Base-by-base conservation (phyloP, 345 rosid genomes). In the Turnera subulata region DNA sequence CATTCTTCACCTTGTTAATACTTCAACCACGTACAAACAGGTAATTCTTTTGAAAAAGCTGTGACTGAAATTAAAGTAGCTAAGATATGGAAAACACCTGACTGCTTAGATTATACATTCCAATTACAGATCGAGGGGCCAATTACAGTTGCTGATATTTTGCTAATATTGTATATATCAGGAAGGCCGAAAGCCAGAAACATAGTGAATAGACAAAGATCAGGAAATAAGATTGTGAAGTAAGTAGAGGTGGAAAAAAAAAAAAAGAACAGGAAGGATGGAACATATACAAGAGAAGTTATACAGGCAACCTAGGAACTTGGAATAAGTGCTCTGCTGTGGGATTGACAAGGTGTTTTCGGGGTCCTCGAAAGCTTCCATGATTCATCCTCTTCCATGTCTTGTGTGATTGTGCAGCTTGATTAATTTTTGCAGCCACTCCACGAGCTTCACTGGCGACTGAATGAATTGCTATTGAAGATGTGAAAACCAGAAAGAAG, bases 361-460 rank as follows among this genome's bases (percentile, higher is more conserved):
- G 50, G 32, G 70, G 73, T n/a, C 79, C 77, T 1, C 81, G 75
- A 46, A 59, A 45, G 68, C 81, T 68, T 39, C 79, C 79, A 33
- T 76, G 84, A 56, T 76, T 71, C 47, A 72, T 48, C 58, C 73
- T 58, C 47, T 46, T 54, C 74, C 50, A 49, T 23, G 20, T 47
- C 50, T 5, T 20, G 6, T 43, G 63, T 18, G 56, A 12, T 18
- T 47, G 5, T 38, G 24, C 39, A 17, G 6, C 57, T 14, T 43
- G 60, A 25, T n/a, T n/a, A n/a, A 17, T 35, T 37, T 14, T 52
- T 14, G 35, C 35, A 29, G 35, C 35, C 5, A 29, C 46, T 55
- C 1, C 35, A 44, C 37, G 39, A 43, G 39, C 73, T 23, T 33
- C 56, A 17, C 24, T 56, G 8, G 59, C 43, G 17, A 22, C 65